phyloP scores from a whole-genome alignment of 1,139 yeast species.

The Hansenula lynferdii region DNA sequence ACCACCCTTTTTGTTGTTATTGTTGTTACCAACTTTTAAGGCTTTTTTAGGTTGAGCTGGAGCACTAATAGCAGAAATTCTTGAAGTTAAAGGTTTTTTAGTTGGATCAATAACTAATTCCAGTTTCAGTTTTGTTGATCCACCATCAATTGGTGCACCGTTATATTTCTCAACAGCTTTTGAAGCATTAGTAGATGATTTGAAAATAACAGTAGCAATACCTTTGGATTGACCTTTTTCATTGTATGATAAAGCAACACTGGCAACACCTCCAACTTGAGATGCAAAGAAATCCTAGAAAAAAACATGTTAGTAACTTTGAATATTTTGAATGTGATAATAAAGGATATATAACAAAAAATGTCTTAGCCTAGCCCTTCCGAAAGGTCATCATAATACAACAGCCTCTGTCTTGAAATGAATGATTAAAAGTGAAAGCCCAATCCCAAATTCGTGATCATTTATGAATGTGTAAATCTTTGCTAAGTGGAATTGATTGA shows the following conservation, averaged over 20 bases:
- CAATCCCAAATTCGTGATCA: too few species aligned
- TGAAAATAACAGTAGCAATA: slow-evolving; percentile 81
- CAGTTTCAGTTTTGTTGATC: slow-evolving; percentile 70
- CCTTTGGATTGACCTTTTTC: slow-evolving; percentile 91
- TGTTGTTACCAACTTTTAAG: slow-evolving; percentile 2
- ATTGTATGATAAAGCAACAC: slow-evolving; percentile 72
- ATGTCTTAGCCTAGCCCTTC: too few species aligned
- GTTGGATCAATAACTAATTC: slow-evolving; percentile 87
- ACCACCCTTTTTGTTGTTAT: slow-evolving; percentile 3
- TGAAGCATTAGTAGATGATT: slow-evolving; percentile 60
- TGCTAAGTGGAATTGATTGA: too few species aligned
- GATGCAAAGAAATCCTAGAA: slow-evolving; percentile 82
- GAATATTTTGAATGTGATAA: too few species aligned
- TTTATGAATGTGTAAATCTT: too few species aligned
- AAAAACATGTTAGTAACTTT: slow-evolving; percentile 7
- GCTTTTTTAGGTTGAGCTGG: slow-evolving; percentile 13
- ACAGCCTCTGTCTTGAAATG: too few species aligned
- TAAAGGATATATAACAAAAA: too few species aligned
- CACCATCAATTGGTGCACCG: slow-evolving; percentile 92
- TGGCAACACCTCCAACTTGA: slow-evolving; percentile 81
- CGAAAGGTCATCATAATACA: too few species aligned
- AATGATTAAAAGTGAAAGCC: too few species aligned
- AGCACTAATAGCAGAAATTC: slow-evolving; percentile 54
- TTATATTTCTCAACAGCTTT: slow-evolving; percentile 81
- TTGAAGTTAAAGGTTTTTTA: slow-evolving; percentile 67